Percentiles rank a stretch among this genome's conserved stretches.
Evolutionary conservation across 306 rosid species (phyloP).

Genomic region (Quercus ilex): DNA sequence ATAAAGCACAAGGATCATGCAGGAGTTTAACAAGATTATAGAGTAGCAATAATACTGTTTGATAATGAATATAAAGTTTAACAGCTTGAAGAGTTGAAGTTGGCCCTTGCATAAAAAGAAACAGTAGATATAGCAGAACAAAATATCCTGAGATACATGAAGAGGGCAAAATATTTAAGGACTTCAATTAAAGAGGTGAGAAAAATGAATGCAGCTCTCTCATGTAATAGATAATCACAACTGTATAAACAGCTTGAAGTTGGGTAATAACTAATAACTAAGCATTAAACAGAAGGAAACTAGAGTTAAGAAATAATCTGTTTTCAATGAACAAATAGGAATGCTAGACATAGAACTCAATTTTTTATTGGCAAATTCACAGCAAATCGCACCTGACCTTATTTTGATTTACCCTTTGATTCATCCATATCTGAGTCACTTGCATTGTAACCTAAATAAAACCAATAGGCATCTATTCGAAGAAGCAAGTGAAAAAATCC

Average conservation of each 20-base stretch:
- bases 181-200: background rate
- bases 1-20: too few relatives aligned
- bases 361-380: constrained; percentile 11
- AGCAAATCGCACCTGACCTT: constrained; percentile 8
- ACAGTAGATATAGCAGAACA: background rate
- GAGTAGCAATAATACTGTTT: background rate
- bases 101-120: background rate
- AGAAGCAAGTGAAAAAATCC: constrained; percentile 1
- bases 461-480: constrained; percentile 3
- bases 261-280: too few relatives aligned
- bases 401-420: constrained; percentile 27
- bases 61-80: background rate
- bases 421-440: constrained; percentile 77
- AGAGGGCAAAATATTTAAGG: background rate
- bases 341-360: constrained; percentile 8
- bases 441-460: constrained; percentile 56
- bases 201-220: background rate
- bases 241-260: too few relatives aligned
- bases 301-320: background rate
- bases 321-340: background rate
- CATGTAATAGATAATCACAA: background rate
- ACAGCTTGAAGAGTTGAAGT: background rate
- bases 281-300: background rate
- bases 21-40: too few relatives aligned
- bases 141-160: background rate